Evolutionary conservation across 2,329 filamentous ascomycete species (phyloP).

Genomic region (Sodiomyces alkalinus): DNA sequence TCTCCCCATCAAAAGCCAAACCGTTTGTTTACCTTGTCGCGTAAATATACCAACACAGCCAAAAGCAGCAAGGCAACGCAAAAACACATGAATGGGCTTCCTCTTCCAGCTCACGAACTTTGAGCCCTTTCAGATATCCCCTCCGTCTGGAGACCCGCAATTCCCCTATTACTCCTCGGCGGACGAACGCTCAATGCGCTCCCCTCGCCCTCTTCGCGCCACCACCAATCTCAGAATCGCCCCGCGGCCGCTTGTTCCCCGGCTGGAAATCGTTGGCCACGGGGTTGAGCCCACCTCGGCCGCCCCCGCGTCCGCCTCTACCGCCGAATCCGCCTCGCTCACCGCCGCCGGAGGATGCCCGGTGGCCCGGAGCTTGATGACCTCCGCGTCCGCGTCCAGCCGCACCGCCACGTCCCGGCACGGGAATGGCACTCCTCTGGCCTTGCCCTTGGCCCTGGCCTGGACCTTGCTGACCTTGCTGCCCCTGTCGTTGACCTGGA

Average conservation of each 20-base stretch:
- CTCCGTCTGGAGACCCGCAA: too few relatives aligned
- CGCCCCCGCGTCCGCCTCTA: conserved; percentile 21
- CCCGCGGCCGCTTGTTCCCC: conserved; percentile 40
- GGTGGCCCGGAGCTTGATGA: conserved; percentile 22
- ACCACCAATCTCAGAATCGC: conserved; percentile 29
- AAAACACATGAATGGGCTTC: too few relatives aligned
- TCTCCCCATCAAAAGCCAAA: too few relatives aligned
- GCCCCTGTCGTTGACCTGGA: background rate
- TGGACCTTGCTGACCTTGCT: conserved; percentile 3
- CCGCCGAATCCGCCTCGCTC: conserved; percentile 18
- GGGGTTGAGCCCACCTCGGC: conserved; percentile 30
- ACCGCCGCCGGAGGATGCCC: conserved; percentile 15
- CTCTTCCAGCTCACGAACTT: too few relatives aligned
- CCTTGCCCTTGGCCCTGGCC: conserved; percentile 3
- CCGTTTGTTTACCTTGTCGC: too few relatives aligned
- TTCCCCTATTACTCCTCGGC: background rate
- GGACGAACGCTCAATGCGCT: conserved; percentile 15
- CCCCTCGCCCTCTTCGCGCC: conserved; percentile 27
- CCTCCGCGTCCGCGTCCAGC: conserved; percentile 20
- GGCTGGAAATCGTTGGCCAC: conserved; percentile 40
- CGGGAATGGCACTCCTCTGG: conserved; percentile 18
- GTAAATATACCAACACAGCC: too few relatives aligned
- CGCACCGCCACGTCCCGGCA: conserved; percentile 22
- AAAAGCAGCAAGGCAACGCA: too few relatives aligned
- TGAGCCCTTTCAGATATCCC: too few relatives aligned